Base-by-base conservation (phyloP, 768 basidiomycete genomes). In the Termitomyces eurrhizus region DNA sequence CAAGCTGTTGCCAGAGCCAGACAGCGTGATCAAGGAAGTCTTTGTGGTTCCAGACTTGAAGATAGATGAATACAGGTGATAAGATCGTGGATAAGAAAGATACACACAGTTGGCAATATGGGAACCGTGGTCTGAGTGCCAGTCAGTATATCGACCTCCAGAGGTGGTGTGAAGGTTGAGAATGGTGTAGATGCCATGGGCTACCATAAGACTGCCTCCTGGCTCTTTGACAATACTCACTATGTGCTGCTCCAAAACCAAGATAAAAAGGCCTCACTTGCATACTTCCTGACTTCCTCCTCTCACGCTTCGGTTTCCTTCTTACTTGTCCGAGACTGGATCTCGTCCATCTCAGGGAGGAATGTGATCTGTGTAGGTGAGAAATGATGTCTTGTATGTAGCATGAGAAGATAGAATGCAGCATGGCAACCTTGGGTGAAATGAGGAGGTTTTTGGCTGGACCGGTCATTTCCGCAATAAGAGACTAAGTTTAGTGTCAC, bases 401-500 rank as follows among this genome's bases (percentile, higher is more conserved):
- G 93, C 1, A 88, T 80, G 51, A 98, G 77, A 58, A 92, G 87
- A 73, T 96, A 92, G 35, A 95, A 79, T 0, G 96, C 76, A 3
- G 90, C 82, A 11, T 93, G 84, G 45, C 95, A 86, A 41, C 94
- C 95, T 77, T 92, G 88, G 42, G 87, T 44, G 78, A 83, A 16
- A 74, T 66, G 65, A 84, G 83, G 6, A 94, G 77, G 13, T 81
- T 83, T 26, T 82, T 72, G 6, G 86, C 83, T 42, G 83, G 74
- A 0, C 79, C 69, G 24, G 82, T 83, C 53, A 95, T 87, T 56
- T 89, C 86, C 1, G 86, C 73, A 1, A 95, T 79, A 39, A 98
- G 76, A 0, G 87, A 85, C 76, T 95, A 48, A 95, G 81, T 76
- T 96, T 98, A 2, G 95, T 98, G 70, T 98, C 95, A 66, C 92